phyloP scores from a whole-genome alignment of 306 rosid species.

The Prinsepia uniflora region DNA sequence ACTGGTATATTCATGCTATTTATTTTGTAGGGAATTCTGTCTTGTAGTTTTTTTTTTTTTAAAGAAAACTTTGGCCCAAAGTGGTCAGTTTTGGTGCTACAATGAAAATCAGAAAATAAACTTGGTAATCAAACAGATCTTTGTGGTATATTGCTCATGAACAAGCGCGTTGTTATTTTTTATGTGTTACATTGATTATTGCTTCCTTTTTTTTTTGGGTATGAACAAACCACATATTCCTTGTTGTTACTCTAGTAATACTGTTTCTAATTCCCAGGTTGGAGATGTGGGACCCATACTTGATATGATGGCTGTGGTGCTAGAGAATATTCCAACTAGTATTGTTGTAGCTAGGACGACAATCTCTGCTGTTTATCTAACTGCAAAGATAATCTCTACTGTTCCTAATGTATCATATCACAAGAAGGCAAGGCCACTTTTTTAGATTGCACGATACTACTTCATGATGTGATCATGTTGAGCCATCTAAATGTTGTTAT shows the following conservation, averaged over 20 bases:
- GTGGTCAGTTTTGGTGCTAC: not conserved
- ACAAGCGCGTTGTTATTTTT: not conserved
- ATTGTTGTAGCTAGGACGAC: slow-evolving; percentile 66
- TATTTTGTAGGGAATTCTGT: not conserved
- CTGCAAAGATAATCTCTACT: slow-evolving; percentile 63
- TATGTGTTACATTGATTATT: not conserved
- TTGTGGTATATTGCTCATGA: slow-evolving; percentile 2
- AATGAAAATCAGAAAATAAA: not conserved
- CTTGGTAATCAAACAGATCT: not conserved
- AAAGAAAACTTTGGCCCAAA: not conserved
- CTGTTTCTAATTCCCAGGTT: slow-evolving; percentile 53
- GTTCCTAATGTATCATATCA: slow-evolving; percentile 76
- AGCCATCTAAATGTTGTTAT: slow-evolving; percentile 23
- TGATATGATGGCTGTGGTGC: slow-evolving; percentile 80
- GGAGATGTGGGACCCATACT: slow-evolving; percentile 92
- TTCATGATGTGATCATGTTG: slow-evolving; percentile 17
- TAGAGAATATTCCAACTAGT: slow-evolving; percentile 59
- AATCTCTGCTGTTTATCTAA: slow-evolving; percentile 68
- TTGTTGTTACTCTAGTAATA: slow-evolving; percentile 20
- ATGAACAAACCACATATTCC: slow-evolving; percentile 12
- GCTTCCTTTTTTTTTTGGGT: not conserved
- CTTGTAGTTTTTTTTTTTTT: not conserved
- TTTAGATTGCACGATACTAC: slow-evolving; percentile 17
- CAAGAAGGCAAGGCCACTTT: slow-evolving; percentile 57
- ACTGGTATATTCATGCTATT: not conserved